Conservation (phyloP, 768 basidiomycete species). For the Harrya chromipes region DNA sequence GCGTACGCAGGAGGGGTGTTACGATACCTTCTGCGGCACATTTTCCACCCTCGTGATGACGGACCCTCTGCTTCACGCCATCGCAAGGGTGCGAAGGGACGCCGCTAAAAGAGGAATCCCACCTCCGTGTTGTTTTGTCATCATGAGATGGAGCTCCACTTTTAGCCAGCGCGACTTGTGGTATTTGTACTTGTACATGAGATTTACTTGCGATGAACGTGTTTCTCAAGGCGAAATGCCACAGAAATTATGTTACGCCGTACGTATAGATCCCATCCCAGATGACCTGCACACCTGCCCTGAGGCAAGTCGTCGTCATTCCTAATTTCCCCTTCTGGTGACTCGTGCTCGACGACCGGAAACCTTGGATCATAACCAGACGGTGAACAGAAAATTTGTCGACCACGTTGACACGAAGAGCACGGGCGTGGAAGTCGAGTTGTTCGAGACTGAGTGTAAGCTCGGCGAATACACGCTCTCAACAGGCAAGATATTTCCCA, state of each 20-base stretch:
- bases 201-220: no score
- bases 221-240: no score
- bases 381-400: conserved; percentile 15
- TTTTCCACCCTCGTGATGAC: background rate
- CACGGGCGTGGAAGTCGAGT: background rate
- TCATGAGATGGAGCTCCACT: no score
- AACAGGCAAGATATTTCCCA: conserved; percentile 13
- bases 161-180: no score
- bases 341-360: no score
- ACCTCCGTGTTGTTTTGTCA: no score
- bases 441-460: conserved; percentile 8
- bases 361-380: background rate
- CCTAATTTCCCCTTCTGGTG: background rate
- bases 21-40: conserved; percentile 11
- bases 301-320: conserved; percentile 5
- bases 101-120: no score
- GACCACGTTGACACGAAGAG: conserved; percentile 15
- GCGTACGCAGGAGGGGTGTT: conserved; percentile 16
- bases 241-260: conserved; percentile 4
- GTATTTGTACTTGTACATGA: no score
- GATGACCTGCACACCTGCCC: conserved; percentile 3
- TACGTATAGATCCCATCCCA: conserved; percentile 4
- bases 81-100: background rate
- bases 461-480: conserved; percentile 10
- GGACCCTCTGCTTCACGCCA: background rate